Evolutionary conservation across 2,329 filamentous ascomycete species (phyloP).

Genomic region (Trichophyton equinum): DNA sequence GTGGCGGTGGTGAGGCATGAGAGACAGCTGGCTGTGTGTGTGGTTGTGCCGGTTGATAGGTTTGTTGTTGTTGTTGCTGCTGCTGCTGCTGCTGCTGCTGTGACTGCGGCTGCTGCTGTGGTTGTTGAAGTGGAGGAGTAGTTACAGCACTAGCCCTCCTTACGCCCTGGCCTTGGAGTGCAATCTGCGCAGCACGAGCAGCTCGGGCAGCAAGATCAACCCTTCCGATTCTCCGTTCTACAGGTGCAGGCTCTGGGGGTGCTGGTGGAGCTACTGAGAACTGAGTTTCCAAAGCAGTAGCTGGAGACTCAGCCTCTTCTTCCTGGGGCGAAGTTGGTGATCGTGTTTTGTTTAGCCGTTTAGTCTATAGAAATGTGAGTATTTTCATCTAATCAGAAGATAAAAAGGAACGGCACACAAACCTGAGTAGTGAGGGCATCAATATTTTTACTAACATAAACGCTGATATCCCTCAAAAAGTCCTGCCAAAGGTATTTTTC

Average conservation of each 20-base stretch:
- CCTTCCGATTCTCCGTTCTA: conserved; percentile 28
- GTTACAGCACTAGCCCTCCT: conserved; percentile 10
- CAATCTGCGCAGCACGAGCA: conserved; percentile 37
- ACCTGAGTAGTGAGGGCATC: conserved; percentile 40
- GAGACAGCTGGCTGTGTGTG: conserved; percentile 13
- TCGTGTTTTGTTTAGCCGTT: conserved; percentile 29
- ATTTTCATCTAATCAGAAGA: background rate
- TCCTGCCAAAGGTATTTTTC: conserved; percentile 53
- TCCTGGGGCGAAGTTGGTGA: conserved; percentile 27
- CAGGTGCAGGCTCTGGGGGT: conserved; percentile 26
- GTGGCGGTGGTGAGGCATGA: conserved; percentile 12
- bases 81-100: conserved; percentile 11
- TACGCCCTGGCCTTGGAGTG: conserved; percentile 33
- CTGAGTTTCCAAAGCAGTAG: conserved; percentile 30
- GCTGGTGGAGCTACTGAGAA: conserved; percentile 28
- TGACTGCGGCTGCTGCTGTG: conserved; percentile 18
- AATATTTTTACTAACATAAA: conserved; percentile 47
- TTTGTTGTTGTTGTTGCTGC: background rate
- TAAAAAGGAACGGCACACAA: conserved; percentile 12
- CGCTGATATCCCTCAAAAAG: conserved; percentile 47
- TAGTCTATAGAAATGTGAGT: conserved; percentile 18
- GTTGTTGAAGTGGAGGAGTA: conserved; percentile 14
- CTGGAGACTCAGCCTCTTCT: conserved; percentile 23
- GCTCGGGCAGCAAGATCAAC: conserved; percentile 37
- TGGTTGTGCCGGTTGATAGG: conserved; percentile 14